phyloP scores from a whole-genome alignment of 768 basidiomycete genomes.

The Rossbeevera mucosa region DNA sequence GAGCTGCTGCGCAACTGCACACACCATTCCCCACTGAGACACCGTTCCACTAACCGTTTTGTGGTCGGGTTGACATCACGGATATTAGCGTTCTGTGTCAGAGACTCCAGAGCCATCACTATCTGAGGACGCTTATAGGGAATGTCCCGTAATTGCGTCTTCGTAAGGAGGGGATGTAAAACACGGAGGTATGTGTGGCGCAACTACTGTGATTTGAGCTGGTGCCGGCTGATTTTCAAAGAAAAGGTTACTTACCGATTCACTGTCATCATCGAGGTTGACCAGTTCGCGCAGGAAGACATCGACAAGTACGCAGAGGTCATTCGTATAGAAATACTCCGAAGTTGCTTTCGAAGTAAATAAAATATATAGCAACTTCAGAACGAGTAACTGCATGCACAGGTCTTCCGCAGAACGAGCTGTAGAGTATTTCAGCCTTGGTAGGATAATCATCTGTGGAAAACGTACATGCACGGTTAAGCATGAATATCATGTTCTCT shows the following conservation, averaged over 20 bases:
- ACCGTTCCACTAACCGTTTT: conserved; percentile 85
- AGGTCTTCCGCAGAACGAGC: conserved; percentile 85
- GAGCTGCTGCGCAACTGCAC: conserved; percentile 52
- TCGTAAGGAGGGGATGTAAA: conserved; percentile 88
- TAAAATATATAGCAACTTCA: conserved; percentile 91
- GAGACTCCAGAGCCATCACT: conserved; percentile 72
- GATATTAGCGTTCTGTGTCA: conserved; percentile 68
- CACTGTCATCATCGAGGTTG: conserved; percentile 89
- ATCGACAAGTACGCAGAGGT: conserved; percentile 91
- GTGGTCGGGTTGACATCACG: conserved; percentile 86
- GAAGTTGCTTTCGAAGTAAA: conserved; percentile 91
- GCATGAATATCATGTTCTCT: conserved; percentile 98
- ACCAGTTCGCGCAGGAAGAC: conserved; percentile 94
- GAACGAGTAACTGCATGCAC: conserved; percentile 89
- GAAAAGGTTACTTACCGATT: conserved; percentile 60
- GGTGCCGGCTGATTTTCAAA: background rate
- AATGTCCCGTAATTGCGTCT: conserved; percentile 79
- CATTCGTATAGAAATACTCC: conserved; percentile 98
- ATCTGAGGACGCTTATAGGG: conserved; percentile 94
- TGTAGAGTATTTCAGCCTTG: conserved; percentile 28
- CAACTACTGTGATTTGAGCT: conserved; percentile 43
- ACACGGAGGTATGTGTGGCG: conserved; percentile 97
- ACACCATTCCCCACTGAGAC: conserved; percentile 85
- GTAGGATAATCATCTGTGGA: background rate
- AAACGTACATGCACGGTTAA: conserved; percentile 85